Evolutionary conservation across 73 alveolate species (phyloP).

Genomic region (Uronychia binucleata): DNA sequence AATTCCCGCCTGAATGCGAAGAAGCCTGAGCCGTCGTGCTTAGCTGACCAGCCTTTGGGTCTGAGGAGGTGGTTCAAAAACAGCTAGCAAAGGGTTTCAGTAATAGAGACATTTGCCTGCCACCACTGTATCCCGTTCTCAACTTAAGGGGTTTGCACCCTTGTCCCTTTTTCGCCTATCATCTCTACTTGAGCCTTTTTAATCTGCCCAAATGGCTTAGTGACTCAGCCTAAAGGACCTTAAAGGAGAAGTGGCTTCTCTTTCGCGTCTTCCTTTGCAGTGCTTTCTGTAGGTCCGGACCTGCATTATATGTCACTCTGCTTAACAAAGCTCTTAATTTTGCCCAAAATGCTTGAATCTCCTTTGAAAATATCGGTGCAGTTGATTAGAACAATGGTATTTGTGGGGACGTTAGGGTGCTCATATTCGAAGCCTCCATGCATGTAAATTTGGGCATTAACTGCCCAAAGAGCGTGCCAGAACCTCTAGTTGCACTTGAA

Average conservation of each 20-base stretch:
- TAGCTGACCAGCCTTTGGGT: conserved; percentile 71
- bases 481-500: conserved; percentile 79
- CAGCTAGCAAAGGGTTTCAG: conserved; percentile 61
- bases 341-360: conserved; percentile 51
- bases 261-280: conserved; percentile 17
- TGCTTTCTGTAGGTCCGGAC: too few species aligned
- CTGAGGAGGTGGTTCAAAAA: conserved; percentile 69
- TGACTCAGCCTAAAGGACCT: conserved; percentile 34
- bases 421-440: conserved; percentile 92
- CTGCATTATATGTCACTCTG: too few species aligned
- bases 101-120: neutral
- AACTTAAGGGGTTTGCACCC: conserved; percentile 30
- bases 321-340: conserved; percentile 39
- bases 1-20: conserved; percentile 68
- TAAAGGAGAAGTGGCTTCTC: conserved; percentile 19
- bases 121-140: neutral
- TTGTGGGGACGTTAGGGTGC: conserved; percentile 75
- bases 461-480: conserved; percentile 85
- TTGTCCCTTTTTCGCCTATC: conserved; percentile 73
- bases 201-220: conserved; percentile 44
- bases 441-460: conserved; percentile 67
- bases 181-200: conserved; percentile 66
- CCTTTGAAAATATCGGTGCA: conserved; percentile 57
- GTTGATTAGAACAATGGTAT: conserved; percentile 72
- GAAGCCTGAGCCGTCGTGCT: conserved; percentile 44